These are phyloP conservation scores for Colletotrichum chlorophyti DNA, from an alignment of 2,329 filamentous ascomycete genomes.

Conservation along the genomic window DNA sequence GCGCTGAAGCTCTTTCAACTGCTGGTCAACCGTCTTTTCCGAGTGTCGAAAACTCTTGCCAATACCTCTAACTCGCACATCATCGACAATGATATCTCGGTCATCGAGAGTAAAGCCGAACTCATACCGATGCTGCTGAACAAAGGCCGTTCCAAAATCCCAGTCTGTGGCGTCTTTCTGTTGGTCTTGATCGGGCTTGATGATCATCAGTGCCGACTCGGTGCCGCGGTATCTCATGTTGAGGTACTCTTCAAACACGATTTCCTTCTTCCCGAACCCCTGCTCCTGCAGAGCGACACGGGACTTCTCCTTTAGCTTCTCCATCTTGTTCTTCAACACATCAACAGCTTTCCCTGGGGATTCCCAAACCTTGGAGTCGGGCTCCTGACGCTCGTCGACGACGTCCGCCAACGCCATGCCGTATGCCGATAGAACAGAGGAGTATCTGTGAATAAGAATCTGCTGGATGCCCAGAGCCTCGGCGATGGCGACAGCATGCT, in stretches of 20 bases:
- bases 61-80: slow-evolving; percentile 86
- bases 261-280: slow-evolving; percentile 77
- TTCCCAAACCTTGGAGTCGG: slow-evolving; percentile 68
- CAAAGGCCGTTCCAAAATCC: slow-evolving; percentile 85
- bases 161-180: slow-evolving; percentile 71
- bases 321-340: slow-evolving; percentile 76
- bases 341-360: slow-evolving; percentile 63
- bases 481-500: slow-evolving; percentile 91
- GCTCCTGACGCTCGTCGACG: slow-evolving; percentile 88
- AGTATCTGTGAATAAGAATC: slow-evolving; percentile 86
- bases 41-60: slow-evolving; percentile 84
- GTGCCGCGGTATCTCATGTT: slow-evolving; percentile 94
- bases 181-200: slow-evolving; percentile 70
- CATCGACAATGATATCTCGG: slow-evolving; percentile 87
- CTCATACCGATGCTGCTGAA: slow-evolving; percentile 88
- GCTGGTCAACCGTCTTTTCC: slow-evolving; percentile 84
- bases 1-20: slow-evolving; percentile 73
- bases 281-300: slow-evolving; percentile 72
- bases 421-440: slow-evolving; percentile 87
- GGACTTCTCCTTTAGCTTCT: slow-evolving; percentile 80
- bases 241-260: slow-evolving; percentile 89
- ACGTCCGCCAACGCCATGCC: slow-evolving; percentile 94
- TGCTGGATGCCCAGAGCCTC: slow-evolving; percentile 84
- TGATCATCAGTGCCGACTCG: slow-evolving; percentile 88
- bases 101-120: slow-evolving; percentile 89